phyloP scores from a whole-genome alignment of 805 yeast genomes.

The Ogataea methylovora region DNA sequence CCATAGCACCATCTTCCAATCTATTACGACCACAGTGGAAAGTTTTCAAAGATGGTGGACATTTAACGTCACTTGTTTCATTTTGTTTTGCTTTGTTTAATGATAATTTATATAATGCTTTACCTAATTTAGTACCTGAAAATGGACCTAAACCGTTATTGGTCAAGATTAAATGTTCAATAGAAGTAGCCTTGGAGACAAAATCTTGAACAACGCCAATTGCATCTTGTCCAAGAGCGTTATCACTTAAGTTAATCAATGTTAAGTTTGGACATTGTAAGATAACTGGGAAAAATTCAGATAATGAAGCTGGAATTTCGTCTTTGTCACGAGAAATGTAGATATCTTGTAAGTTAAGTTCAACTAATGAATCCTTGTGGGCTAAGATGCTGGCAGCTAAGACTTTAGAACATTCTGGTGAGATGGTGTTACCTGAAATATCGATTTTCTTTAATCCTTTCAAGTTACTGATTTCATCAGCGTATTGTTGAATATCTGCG shows the following conservation, averaged over 20 bases:
- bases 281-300: slow-evolving; percentile 64
- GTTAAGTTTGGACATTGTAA: slow-evolving; percentile 60
- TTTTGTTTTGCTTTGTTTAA: slow-evolving; percentile 45
- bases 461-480: slow-evolving; percentile 43
- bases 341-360: slow-evolving; percentile 81
- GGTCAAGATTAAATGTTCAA: slow-evolving; percentile 81
- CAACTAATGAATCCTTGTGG: slow-evolving; percentile 41
- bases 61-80: slow-evolving; percentile 19
- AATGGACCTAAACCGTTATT: slow-evolving; percentile 98
- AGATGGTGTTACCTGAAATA: slow-evolving; percentile 90
- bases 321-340: slow-evolving; percentile 93
- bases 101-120: slow-evolving; percentile 68
- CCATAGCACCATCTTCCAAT: slow-evolving; percentile 89
- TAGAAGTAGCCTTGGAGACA: slow-evolving; percentile 63
- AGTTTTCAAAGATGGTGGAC: slow-evolving; percentile 54
- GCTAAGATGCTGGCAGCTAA: slow-evolving; percentile 50
- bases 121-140: slow-evolving; percentile 93
- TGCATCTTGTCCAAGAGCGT: slow-evolving; percentile 95
- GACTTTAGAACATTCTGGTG: slow-evolving; percentile 77
- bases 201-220: slow-evolving; percentile 82
- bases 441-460: slow-evolving; percentile 49
- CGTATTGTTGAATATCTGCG: slow-evolving; percentile 65
- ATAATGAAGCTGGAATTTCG: slow-evolving; percentile 84
- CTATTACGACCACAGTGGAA: slow-evolving; percentile 97
- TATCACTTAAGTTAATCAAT: slow-evolving; percentile 81